Conservation (phyloP, 345 rosid genomes). For the Bruguiera gymnorhiza region DNA sequence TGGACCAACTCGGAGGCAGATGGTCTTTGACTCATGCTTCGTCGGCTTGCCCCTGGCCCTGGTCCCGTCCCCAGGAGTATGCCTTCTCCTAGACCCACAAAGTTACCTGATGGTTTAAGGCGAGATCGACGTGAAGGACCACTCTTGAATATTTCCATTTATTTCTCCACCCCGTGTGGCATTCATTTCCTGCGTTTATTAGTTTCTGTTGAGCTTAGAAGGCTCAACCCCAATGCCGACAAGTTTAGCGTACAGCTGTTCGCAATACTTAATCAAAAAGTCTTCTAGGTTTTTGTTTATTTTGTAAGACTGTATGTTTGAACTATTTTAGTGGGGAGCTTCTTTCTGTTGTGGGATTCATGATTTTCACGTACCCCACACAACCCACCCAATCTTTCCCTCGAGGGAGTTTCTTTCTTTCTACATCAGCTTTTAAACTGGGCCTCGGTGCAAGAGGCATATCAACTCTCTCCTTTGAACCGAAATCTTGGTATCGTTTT, state of each 20-base stretch:
- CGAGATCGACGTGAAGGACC: slow-evolving; percentile 24
- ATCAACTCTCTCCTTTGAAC: no score
- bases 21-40: slow-evolving; percentile 18
- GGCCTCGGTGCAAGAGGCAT: no score
- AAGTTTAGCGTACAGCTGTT: neutral
- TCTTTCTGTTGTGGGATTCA: no score
- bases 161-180: slow-evolving; percentile 15
- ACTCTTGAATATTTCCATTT: slow-evolving; percentile 9
- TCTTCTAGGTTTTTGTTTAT: no score
- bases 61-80: neutral
- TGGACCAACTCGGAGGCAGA: slow-evolving; percentile 5
- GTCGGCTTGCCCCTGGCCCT: slow-evolving; percentile 23
- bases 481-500: no score
- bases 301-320: no score
- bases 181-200: slow-evolving; percentile 31
- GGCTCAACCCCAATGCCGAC: neutral
- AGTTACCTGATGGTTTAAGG: slow-evolving; percentile 7
- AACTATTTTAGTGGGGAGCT: no score
- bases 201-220: slow-evolving; percentile 10
- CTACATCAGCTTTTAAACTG: no score
- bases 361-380: no score
- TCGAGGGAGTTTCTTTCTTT: no score
- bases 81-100: slow-evolving; percentile 9
- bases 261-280: no score
- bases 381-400: no score